Evolutionary conservation across 257 asterid genomes (phyloP).

Genomic region (Ilex asprella): DNA sequence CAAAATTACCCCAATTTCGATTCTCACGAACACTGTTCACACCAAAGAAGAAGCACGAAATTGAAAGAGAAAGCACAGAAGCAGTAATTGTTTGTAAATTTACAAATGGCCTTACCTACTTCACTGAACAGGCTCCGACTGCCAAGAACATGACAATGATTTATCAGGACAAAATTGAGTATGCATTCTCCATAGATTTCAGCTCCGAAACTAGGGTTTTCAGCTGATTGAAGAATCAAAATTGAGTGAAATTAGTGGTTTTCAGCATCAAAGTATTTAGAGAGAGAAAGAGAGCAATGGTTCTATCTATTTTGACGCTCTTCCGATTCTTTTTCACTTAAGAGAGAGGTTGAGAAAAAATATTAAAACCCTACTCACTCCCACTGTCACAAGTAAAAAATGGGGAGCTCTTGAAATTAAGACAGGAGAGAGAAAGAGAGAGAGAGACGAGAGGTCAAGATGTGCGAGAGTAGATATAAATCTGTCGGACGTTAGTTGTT

Average conservation of each 20-base stretch:
- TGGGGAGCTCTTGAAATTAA: background rate
- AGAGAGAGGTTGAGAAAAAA: constrained; percentile 5
- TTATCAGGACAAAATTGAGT: constrained; percentile 8
- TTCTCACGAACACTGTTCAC: background rate
- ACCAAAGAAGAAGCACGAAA: background rate
- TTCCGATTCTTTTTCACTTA: background rate
- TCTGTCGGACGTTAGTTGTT: constrained; percentile 17
- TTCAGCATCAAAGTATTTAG: background rate
- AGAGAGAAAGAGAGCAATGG: background rate
- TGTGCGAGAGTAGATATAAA: constrained; percentile 36
- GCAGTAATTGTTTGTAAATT: too few relatives aligned
- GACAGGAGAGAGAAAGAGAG: constrained; percentile 14
- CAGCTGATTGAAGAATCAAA: constrained; percentile 27
- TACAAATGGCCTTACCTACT: background rate
- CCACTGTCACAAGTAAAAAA: background rate
- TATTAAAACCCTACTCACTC: constrained; percentile 22
- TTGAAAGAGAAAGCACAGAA: background rate
- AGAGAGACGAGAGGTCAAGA: constrained; percentile 21
- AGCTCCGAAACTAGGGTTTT: constrained; percentile 37
- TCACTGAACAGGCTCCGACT: constrained; percentile 21
- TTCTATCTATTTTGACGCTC: background rate
- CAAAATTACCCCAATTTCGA: background rate
- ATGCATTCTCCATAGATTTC: constrained; percentile 25
- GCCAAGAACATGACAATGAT: constrained; percentile 12
- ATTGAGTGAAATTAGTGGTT: constrained; percentile 10